These are phyloP conservation scores for Nidularia sp. DNA, from an alignment of 768 basidiomycete genomes.

Conservation along the genomic window DNA sequence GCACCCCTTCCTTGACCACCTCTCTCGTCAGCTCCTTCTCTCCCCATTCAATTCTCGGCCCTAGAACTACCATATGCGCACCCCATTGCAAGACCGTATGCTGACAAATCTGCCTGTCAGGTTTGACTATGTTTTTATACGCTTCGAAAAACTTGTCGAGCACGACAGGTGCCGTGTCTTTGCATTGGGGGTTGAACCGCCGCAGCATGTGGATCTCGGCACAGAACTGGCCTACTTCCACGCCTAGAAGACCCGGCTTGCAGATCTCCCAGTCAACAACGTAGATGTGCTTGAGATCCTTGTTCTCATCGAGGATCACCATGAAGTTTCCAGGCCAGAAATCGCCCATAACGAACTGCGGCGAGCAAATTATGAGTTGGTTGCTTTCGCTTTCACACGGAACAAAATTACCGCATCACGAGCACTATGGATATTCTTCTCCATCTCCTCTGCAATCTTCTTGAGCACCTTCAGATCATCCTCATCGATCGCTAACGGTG, in stretches of 20 bases:
- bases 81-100: slow-evolving; percentile 46
- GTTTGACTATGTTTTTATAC: slow-evolving; percentile 29
- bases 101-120: slow-evolving; percentile 24
- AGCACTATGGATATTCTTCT: slow-evolving; percentile 16
- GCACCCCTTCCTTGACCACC: slow-evolving; percentile 47
- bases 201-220: slow-evolving; percentile 53
- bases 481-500: slow-evolving; percentile 33
- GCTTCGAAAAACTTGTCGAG: slow-evolving; percentile 39
- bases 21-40: slow-evolving; percentile 40
- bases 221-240: slow-evolving; percentile 63
- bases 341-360: slow-evolving; percentile 59
- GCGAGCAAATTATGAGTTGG: neutral
- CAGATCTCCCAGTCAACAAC: slow-evolving; percentile 67
- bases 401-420: slow-evolving; percentile 20
- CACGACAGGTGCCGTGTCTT: slow-evolving; percentile 27
- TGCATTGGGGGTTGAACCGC: slow-evolving; percentile 39
- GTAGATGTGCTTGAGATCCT: slow-evolving; percentile 33
- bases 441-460: slow-evolving; percentile 16
- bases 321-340: slow-evolving; percentile 73
- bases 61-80: slow-evolving; percentile 48
- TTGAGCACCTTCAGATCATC: slow-evolving; percentile 24
- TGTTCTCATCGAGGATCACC: slow-evolving; percentile 28
- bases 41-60: slow-evolving; percentile 49
- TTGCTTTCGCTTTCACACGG: neutral
- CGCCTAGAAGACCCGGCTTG: slow-evolving; percentile 50